Percentiles rank a stretch among this genome's conserved stretches.
These are phyloP conservation scores for Podospora bellae-mahoneyi DNA, from an alignment of 495 filamentous ascomycete species.

Conservation along the genomic window DNA sequence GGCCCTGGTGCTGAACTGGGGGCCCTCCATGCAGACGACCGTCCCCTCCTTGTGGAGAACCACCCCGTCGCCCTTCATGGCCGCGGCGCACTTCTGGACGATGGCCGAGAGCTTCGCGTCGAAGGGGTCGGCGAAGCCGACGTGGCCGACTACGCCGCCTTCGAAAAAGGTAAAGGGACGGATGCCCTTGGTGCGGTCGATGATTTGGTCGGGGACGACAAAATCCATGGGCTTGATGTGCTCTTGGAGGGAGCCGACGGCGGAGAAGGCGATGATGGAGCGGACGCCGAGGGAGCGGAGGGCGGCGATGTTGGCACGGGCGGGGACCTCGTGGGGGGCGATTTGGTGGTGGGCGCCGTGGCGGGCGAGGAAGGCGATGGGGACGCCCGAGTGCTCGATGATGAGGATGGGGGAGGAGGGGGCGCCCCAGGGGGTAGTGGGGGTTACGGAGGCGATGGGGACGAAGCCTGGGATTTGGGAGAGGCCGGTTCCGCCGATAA, in stretches of 20 bases:
- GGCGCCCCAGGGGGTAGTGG: conserved; percentile 83
- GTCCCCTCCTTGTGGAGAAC: conserved; percentile 73
- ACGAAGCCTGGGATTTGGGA: conserved; percentile 66
- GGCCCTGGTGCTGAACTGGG: conserved; percentile 94
- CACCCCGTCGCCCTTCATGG: conserved; percentile 74
- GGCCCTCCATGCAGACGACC: conserved; percentile 93
- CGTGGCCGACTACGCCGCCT: conserved; percentile 86
- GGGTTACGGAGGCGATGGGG: conserved; percentile 69
- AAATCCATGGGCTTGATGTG: conserved; percentile 94
- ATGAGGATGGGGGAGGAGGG: conserved; percentile 89
- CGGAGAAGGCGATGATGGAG: conserved; percentile 87
- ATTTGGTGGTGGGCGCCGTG: conserved; percentile 86
- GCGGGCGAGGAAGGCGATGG: conserved; percentile 90
- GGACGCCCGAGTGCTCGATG: conserved; percentile 74
- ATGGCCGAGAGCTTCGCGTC: conserved; percentile 71
- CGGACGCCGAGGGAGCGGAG: conserved; percentile 85
- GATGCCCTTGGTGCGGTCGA: conserved; percentile 94
- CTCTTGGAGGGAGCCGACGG: conserved; percentile 89
- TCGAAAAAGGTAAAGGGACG: conserved; percentile 96
- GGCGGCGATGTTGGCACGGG: conserved; percentile 92
- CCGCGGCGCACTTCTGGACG: conserved; percentile 68
- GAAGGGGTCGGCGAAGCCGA: conserved; percentile 94
- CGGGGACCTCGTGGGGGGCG: conserved; percentile 87
- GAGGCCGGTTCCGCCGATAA: conserved; percentile 95
- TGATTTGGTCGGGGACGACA: conserved; percentile 90